A percentile compares a stretch with the other conserved stretches of the same genome.
These are phyloP conservation scores for Boletus insuetus DNA, from an alignment of 768 basidiomycete genomes.

Conservation along the genomic window DNA sequence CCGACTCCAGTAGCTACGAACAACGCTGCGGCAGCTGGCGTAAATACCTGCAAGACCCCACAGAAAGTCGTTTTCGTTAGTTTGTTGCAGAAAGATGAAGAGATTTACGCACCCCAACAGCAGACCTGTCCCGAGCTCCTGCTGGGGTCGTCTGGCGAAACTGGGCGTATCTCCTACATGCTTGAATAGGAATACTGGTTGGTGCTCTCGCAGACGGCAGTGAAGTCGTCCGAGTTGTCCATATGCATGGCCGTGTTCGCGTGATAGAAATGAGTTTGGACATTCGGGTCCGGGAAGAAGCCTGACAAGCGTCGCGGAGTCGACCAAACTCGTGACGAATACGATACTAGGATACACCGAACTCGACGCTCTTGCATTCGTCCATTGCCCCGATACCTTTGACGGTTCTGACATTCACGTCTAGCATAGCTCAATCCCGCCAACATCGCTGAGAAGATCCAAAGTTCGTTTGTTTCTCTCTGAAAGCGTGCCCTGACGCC, in stretches of 20 bases:
- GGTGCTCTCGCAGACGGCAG: neutral
- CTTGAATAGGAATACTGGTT: neutral
- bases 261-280: constrained; percentile 21
- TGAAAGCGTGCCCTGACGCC: neutral
- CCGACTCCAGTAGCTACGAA: constrained; percentile 83
- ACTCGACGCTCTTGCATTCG: too few relatives aligned
- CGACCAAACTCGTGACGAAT: neutral
- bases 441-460: neutral
- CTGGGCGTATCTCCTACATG: constrained; percentile 17
- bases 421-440: neutral
- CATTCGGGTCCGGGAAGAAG: constrained; percentile 9
- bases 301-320: too few relatives aligned
- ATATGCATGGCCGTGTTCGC: constrained; percentile 11
- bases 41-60: constrained; percentile 69
- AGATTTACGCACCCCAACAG: constrained; percentile 31
- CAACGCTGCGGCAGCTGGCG: constrained; percentile 76
- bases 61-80: neutral
- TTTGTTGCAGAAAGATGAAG: neutral
- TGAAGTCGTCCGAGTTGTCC: constrained; percentile 6
- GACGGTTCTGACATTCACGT: neutral
- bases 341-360: too few relatives aligned
- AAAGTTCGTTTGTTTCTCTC: neutral
- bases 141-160: constrained; percentile 17
- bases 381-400: neutral
- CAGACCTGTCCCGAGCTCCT: constrained; percentile 33